Conservation (phyloP, 495 filamentous ascomycete species). For the Oidiodendron maius region DNA sequence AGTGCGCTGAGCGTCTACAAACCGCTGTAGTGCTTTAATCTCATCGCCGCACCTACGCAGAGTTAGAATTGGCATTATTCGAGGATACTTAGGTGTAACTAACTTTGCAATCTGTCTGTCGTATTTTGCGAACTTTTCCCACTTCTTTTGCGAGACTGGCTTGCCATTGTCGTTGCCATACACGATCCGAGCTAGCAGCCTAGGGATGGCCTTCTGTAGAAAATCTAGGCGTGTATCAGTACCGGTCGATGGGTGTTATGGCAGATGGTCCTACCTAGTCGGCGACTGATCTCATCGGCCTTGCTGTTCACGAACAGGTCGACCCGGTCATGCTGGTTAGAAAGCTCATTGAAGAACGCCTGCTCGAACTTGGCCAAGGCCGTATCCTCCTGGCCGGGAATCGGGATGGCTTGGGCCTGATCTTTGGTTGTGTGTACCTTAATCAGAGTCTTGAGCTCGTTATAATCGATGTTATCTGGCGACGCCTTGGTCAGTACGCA, state of each 20-base stretch:
- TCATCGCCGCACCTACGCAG: conserved; percentile 52
- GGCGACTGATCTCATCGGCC: conserved; percentile 57
- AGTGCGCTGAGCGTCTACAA: conserved; percentile 54
- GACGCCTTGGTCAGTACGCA: neutral
- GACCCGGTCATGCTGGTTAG: conserved; percentile 59
- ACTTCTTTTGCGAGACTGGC: conserved; percentile 19
- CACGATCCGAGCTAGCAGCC: conserved; percentile 16
- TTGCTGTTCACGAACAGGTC: conserved; percentile 68
- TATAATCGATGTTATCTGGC: conserved; percentile 70
- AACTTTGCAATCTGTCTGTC: conserved; percentile 46
- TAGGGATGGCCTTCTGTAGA: conserved; percentile 8
- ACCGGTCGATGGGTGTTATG: neutral
- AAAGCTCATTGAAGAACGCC: conserved; percentile 53
- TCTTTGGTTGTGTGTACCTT: conserved; percentile 58
- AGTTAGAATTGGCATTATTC: conserved; percentile 1
- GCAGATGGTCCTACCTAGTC: conserved; percentile 42
- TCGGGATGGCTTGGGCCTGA: conserved; percentile 55
- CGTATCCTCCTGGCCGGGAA: conserved; percentile 53
- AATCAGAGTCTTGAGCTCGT: conserved; percentile 68
- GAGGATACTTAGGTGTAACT: conserved; percentile 16
- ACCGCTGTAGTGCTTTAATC: conserved; percentile 53
- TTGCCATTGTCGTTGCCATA: conserved; percentile 12
- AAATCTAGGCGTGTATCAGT: conserved; percentile 8
- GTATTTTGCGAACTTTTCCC: conserved; percentile 42
- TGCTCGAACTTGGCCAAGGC: conserved; percentile 53